Percentiles rank a stretch among this genome's conserved stretches.
These are phyloP conservation scores for Stephanodiscus triporus DNA, from an alignment of 108 stramenopile genomes.

Conservation along the genomic window DNA sequence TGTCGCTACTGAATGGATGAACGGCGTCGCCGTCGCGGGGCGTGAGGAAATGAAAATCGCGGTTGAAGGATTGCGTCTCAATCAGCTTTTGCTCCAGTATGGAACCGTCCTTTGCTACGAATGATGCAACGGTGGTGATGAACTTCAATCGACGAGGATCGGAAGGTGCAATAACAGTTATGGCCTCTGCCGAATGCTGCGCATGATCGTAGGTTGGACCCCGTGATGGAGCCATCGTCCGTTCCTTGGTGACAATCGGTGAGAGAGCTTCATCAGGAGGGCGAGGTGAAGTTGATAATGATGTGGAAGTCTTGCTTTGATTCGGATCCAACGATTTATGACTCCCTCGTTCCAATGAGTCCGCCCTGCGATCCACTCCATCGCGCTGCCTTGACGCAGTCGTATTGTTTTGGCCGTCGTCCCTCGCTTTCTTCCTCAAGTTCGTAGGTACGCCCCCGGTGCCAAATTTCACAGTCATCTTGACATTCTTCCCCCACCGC, in stretches of 20 bases:
- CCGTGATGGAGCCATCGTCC: not conserved
- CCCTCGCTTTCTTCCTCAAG: constrained; percentile 38
- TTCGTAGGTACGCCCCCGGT: constrained; percentile 54
- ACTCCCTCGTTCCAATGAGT: not conserved
- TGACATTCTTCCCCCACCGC: constrained; percentile 84
- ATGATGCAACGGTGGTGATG: constrained; percentile 65
- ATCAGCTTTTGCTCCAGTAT: constrained; percentile 56
- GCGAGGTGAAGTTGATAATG: constrained; percentile 1
- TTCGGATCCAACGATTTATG: not conserved
- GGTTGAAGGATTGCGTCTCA: constrained; percentile 49
- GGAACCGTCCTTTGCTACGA: constrained; percentile 64
- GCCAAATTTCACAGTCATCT: constrained; percentile 59
- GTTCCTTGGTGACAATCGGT: not conserved
- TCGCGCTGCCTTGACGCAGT: not conserved
- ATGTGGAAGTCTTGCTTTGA: not conserved
- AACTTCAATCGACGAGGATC: constrained; percentile 57
- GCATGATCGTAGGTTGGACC: constrained; percentile 48
- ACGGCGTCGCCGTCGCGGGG: constrained; percentile 14
- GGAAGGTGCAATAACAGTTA: constrained; percentile 56
- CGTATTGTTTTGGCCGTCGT: constrained; percentile 1
- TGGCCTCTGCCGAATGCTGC: constrained; percentile 46
- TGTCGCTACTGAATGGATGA: not conserved
- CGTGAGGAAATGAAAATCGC: constrained; percentile 51
- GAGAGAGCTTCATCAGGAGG: constrained; percentile 6
- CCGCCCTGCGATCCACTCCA: not conserved